Percentiles rank a stretch among this genome's conserved stretches.
These are phyloP conservation scores for Apiotrichum domesticum DNA, from an alignment of 1,284 basidiomycete genomes.

Conservation along the genomic window DNA sequence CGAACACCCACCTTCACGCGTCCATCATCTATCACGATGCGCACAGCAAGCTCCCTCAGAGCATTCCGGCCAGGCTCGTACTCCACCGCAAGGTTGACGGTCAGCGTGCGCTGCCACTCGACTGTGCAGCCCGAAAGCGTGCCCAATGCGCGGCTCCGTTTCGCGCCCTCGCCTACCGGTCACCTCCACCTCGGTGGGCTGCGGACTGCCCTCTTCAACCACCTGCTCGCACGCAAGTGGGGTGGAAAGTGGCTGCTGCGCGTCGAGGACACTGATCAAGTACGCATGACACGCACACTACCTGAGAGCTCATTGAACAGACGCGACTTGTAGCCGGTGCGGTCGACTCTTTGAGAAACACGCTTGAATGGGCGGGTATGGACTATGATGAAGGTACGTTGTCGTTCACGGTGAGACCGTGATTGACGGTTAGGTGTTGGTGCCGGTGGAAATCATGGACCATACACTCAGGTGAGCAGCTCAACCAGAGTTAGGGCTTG, in stretches of 20 bases:
- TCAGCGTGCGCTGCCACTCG: slow-evolving; percentile 4
- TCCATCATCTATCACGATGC: not conserved
- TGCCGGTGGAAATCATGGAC: slow-evolving; percentile 62
- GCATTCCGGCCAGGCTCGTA: not conserved
- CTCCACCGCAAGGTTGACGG: too few species aligned
- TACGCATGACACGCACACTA: slow-evolving; percentile 42
- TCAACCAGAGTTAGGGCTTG: too few species aligned
- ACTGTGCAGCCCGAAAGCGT: not conserved
- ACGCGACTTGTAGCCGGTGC: slow-evolving; percentile 73
- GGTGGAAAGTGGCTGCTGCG: slow-evolving; percentile 80
- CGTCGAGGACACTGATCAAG: slow-evolving; percentile 91
- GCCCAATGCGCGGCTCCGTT: slow-evolving; percentile 56
- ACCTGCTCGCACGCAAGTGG: slow-evolving; percentile 72
- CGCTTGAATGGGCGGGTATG: slow-evolving; percentile 86
- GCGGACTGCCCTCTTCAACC: slow-evolving; percentile 91
- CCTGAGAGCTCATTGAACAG: slow-evolving; percentile 48
- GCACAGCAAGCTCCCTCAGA: not conserved
- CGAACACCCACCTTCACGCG: too few species aligned
- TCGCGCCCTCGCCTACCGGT: slow-evolving; percentile 96
- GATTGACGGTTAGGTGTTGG: slow-evolving; percentile 53
- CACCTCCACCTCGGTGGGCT: slow-evolving; percentile 90
- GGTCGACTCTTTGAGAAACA: slow-evolving; percentile 68
- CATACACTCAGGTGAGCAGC: slow-evolving; percentile 68
- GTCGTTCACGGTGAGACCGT: not conserved
- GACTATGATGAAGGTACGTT: slow-evolving; percentile 78